Base-by-base conservation (phyloP, 805 yeast species). In the Myxozyma neotropica region DNA sequence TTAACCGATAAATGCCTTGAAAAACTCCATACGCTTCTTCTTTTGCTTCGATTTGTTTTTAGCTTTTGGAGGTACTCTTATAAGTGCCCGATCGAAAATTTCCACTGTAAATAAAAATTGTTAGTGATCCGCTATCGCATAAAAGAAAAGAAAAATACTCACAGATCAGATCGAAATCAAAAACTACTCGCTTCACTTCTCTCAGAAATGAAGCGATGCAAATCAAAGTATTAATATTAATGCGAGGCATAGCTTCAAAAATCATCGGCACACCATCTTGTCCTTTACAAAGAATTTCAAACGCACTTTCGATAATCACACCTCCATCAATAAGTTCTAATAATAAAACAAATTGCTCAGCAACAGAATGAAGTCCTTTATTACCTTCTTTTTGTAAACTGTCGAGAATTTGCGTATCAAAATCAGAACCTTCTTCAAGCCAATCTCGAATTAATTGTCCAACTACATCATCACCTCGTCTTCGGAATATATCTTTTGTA, bases 331-430 rank as follows among this genome's bases (percentile, higher is more conserved):
- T 54, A 45, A 72, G 72, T 24, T 71, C 66, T 58, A 79, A 59
- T 13, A 78, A 52, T 1, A 64, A 52, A 10, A 64, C 35, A 23
- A 73, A 65, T 48, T 64, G 66, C 40, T 69, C 70, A 0, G 75
- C 72, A 1, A 74, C 75, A 1, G 85, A 78, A 40, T 77, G 75
- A 4, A 76, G 73, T 2, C 80, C 83, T 15, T 77, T 68, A 15
- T 72, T 61, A 4, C 73, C 68, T 21, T 69, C 63, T 0, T 70
- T 64, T 2, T 61, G 52, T 21, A 63, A 31, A 15, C 63, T 48
- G 12, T 61, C 63, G 29, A 33, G 70, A 45, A 21, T 66, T 21
- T 74, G 66, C 5, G 66, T 65, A 38, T 73, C 77, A 31, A 75
- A 68, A 2, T 68, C 67, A 21, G 61, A 44, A 2, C 73, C 73